Evolutionary conservation across 805 yeast genomes (phyloP).

Genomic region (Brettanomyces custersianus): DNA sequence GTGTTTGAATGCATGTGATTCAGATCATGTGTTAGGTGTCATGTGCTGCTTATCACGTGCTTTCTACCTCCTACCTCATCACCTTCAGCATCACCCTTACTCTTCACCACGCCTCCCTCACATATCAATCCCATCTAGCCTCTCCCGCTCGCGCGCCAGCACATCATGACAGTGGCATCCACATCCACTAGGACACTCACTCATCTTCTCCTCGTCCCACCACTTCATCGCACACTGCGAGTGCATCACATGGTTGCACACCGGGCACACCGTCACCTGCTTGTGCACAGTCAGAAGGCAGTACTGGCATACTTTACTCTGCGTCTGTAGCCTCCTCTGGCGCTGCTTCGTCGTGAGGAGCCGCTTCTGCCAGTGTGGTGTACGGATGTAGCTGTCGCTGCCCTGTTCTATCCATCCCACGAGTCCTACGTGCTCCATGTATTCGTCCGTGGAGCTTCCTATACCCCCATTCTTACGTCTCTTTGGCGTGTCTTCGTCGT

Average conservation of each 20-base stretch:
- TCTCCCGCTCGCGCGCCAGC: not conserved
- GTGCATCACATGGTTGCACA: conserved; percentile 76
- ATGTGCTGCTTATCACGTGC: too few species aligned
- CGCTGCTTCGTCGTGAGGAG: conserved; percentile 3
- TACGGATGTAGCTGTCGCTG: conserved; percentile 5
- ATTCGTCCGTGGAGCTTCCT: conserved; percentile 3
- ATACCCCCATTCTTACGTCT: not conserved
- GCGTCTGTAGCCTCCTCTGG: conserved; percentile 3
- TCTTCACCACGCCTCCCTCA: too few species aligned
- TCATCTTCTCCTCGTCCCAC: conserved; percentile 46
- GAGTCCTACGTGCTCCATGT: conserved; percentile 18
- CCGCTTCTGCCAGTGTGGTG: conserved; percentile 4
- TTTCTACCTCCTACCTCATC: too few species aligned
- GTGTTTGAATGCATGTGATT: too few species aligned
- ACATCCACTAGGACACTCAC: conserved; percentile 78
- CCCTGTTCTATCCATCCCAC: conserved; percentile 19
- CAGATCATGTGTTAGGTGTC: too few species aligned
- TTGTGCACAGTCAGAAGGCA: conserved; percentile 57
- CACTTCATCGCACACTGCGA: conserved; percentile 70
- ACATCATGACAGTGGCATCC: conserved; percentile 58
- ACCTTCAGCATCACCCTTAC: too few species aligned
- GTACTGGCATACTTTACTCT: conserved; percentile 44
- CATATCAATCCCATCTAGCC: too few species aligned
- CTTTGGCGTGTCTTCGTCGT: conserved; percentile 11
- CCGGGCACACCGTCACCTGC: conserved; percentile 56